Conservation (phyloP, 331 rosid species). For the Arachis monticola region DNA sequence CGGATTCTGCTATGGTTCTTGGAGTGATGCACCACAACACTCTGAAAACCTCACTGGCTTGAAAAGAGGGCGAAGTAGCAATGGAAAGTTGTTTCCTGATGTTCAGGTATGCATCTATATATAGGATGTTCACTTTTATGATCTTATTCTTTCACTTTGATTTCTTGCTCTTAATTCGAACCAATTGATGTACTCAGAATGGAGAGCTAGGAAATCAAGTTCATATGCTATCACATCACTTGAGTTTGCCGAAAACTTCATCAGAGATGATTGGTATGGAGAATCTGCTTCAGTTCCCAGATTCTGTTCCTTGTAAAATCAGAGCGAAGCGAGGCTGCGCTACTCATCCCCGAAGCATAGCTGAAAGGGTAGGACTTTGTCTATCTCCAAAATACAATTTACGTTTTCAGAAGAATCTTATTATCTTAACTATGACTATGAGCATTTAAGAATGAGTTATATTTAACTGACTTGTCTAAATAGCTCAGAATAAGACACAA, state of each 20-base stretch:
- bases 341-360: constrained; percentile 98
- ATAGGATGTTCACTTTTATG: not conserved
- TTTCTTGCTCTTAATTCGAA: constrained; percentile 19
- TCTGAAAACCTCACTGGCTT: constrained; percentile 49
- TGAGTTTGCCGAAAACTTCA: constrained; percentile 80
- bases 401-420: not conserved
- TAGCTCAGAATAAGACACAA: not conserved
- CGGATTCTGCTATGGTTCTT: constrained; percentile 61
- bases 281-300: constrained; percentile 80
- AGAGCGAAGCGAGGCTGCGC: constrained; percentile 98
- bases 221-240: constrained; percentile 68
- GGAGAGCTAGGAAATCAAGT: constrained; percentile 66
- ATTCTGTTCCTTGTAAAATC: constrained; percentile 91
- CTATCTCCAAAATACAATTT: not conserved
- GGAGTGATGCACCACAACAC: constrained; percentile 63
- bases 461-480: not conserved
- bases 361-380: constrained; percentile 71
- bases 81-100: constrained; percentile 54
- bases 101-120: constrained; percentile 56
- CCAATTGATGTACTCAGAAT: constrained; percentile 47
- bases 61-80: constrained; percentile 60
- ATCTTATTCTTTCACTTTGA: not conserved
- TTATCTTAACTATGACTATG: not conserved
- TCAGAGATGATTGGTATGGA: constrained; percentile 64
- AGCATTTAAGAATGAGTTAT: not conserved